These are phyloP conservation scores for Flueggea neowawraea DNA, from an alignment of 441 rosid species.

Conservation along the genomic window DNA sequence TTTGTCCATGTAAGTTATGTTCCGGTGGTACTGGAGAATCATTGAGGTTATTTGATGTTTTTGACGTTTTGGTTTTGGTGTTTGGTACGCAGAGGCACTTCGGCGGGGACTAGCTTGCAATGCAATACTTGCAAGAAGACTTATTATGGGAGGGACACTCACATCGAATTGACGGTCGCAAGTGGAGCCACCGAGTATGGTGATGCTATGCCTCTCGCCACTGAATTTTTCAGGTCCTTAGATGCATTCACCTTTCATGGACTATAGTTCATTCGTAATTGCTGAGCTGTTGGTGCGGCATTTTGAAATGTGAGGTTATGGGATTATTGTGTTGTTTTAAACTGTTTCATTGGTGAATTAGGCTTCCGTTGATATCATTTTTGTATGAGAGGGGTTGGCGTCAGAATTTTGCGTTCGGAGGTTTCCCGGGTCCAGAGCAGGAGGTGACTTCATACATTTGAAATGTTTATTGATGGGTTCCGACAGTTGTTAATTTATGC, in stretches of 20 bases:
- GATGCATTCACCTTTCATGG: background rate
- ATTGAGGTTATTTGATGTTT: background rate
- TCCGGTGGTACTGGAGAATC: too few relatives aligned
- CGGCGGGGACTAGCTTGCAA: constrained; percentile 33
- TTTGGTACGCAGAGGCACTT: constrained; percentile 32
- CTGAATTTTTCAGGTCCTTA: constrained; percentile 67
- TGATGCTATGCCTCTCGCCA: constrained; percentile 47
- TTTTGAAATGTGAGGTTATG: background rate
- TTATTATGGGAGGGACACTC: constrained; percentile 51
- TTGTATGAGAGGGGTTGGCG: constrained; percentile 95
- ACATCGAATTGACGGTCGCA: constrained; percentile 56
- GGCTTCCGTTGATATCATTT: constrained; percentile 60
- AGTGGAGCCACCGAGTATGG: constrained; percentile 43
- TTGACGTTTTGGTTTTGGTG: constrained; percentile 1
- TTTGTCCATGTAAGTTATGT: constrained; percentile 41
- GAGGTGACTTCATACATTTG: constrained; percentile 49
- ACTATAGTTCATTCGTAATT: background rate
- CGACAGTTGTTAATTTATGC: background rate
- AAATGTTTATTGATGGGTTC: constrained; percentile 1
- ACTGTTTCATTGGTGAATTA: constrained; percentile 25
- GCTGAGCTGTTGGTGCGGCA: too few relatives aligned
- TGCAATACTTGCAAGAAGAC: constrained; percentile 57
- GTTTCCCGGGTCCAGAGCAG: constrained; percentile 83
- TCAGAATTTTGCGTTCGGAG: constrained; percentile 67
- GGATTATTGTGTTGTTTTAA: background rate